Percentiles rank a stretch among this genome's conserved stretches.
Evolutionary conservation across 169 alveolate genomes (phyloP).

Genomic region (Plasmodium vinckei): DNA sequence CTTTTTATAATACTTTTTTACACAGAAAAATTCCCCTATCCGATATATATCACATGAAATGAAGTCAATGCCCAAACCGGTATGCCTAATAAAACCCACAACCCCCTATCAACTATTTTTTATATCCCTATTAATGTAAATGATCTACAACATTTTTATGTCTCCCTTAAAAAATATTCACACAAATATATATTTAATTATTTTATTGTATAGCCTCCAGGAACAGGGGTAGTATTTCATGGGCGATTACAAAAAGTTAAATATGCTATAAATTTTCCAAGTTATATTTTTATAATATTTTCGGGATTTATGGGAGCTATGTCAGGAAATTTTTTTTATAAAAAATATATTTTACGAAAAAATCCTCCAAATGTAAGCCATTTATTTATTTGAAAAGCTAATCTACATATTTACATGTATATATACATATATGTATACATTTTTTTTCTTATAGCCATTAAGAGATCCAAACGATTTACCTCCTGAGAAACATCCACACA

Average conservation of each 20-base stretch:
- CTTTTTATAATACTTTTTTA: not conserved
- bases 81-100: not conserved
- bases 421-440: not conserved
- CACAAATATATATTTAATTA: not conserved
- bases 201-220: slow-evolving; percentile 78
- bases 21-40: slow-evolving; percentile 39
- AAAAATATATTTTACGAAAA: slow-evolving; percentile 78
- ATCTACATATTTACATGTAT: not conserved
- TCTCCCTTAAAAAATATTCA: too few species aligned
- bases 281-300: slow-evolving; percentile 80
- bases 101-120: too few species aligned
- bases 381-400: not conserved
- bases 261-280: slow-evolving; percentile 80
- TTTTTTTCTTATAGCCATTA: slow-evolving; percentile 32
- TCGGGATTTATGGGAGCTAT: slow-evolving; percentile 86
- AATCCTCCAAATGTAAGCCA: slow-evolving; percentile 86
- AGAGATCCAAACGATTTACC: slow-evolving; percentile 69
- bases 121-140: too few species aligned
- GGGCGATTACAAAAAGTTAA: slow-evolving; percentile 79
- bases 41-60: slow-evolving; percentile 51
- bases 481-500: slow-evolving; percentile 71
- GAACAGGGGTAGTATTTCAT: slow-evolving; percentile 86
- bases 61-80: slow-evolving; percentile 75
- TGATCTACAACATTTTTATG: too few species aligned
- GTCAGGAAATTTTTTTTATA: slow-evolving; percentile 84